Evolutionary conservation across 2,329 filamentous ascomycete genomes (phyloP).

Genomic region (Chalaropsis ovoidea): DNA sequence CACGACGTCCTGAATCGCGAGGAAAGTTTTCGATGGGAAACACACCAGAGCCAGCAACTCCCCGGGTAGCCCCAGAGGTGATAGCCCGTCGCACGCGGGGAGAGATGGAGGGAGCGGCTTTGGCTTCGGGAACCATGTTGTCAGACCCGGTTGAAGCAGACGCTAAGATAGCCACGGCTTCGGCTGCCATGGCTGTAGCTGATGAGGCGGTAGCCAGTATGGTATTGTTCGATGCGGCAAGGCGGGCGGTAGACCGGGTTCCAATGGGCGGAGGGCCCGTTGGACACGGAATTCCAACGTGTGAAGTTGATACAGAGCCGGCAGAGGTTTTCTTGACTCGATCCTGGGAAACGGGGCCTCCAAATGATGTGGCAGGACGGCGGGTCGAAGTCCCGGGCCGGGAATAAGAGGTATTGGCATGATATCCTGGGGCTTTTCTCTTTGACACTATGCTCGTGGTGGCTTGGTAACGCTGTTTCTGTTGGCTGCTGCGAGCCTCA

Average conservation of each 20-base stretch:
- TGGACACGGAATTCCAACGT: not conserved
- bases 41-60: conserved; percentile 23
- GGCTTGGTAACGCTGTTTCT: not conserved
- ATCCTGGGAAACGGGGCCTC: not conserved
- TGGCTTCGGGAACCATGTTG: not conserved
- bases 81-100: conserved; percentile 19
- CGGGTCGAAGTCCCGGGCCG: not conserved
- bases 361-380: not conserved
- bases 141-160: conserved; percentile 9
- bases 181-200: not conserved
- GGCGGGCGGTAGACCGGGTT: conserved; percentile 2
- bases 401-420: not conserved
- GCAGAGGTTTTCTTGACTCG: conserved; percentile 18
- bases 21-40: conserved; percentile 23
- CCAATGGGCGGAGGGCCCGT: not conserved
- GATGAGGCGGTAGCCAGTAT: not conserved
- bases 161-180: conserved; percentile 3
- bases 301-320: not conserved
- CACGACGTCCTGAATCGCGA: conserved; percentile 23
- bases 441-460: not conserved
- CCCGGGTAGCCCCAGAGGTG: conserved; percentile 19
- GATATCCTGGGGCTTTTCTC: not conserved
- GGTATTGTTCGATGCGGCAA: not conserved
- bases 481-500: conserved; percentile 10
- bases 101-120: not conserved